Evolutionary conservation across 2,329 filamentous ascomycete species (phyloP).

Genomic region (Fusarium pilosicola): DNA sequence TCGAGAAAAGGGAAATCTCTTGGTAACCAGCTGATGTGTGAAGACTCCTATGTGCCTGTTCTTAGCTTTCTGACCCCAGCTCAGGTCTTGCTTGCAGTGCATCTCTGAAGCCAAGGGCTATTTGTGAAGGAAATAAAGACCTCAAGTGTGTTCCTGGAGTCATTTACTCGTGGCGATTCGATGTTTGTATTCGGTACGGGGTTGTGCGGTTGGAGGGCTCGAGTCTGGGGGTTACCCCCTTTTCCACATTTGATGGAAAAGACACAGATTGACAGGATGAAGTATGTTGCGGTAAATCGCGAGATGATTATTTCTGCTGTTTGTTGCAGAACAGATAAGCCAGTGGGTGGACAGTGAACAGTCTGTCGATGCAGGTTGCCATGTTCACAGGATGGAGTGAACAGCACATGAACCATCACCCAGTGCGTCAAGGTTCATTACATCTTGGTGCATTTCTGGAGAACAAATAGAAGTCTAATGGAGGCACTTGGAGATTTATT

Average conservation of each 20-base stretch:
- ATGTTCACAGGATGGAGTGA: background rate
- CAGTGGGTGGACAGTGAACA: constrained; percentile 1
- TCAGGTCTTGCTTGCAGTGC: background rate
- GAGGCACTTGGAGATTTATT: background rate
- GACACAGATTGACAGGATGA: background rate
- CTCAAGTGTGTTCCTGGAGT: accelerated
- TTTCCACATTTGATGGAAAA: background rate
- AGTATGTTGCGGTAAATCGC: too few relatives aligned
- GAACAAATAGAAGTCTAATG: background rate
- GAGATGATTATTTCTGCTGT: background rate
- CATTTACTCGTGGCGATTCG: background rate
- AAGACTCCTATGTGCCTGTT: background rate
- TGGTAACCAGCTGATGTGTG: background rate
- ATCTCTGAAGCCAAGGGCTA: background rate
- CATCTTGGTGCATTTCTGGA: background rate
- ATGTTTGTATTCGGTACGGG: background rate
- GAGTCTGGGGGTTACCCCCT: background rate
- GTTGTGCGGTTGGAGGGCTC: background rate
- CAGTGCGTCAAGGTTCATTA: background rate
- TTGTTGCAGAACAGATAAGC: background rate
- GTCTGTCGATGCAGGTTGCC: background rate
- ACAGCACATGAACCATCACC: background rate
- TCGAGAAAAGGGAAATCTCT: background rate
- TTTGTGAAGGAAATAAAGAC: background rate
- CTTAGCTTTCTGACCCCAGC: background rate